Conservation (phyloP, 1,284 basidiomycete species). For the Cutaneotrichosporon sp. region DNA sequence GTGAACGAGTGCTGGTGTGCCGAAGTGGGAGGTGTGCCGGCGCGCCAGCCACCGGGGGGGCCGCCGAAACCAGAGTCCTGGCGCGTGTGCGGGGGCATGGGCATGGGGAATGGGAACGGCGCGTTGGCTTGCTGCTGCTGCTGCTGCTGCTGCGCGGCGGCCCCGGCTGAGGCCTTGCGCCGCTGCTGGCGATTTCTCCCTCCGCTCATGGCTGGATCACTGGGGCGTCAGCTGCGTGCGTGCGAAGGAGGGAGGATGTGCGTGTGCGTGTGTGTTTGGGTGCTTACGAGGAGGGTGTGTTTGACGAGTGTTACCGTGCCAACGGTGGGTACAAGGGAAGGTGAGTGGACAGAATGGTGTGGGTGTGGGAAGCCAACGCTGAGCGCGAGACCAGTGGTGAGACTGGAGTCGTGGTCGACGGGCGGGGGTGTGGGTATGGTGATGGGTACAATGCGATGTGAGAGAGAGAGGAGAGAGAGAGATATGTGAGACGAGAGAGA, state of each 20-base stretch:
- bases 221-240: neutral
- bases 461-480: too few species aligned
- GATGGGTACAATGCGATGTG: neutral
- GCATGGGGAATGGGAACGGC: conserved; percentile 5
- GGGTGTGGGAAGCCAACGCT: neutral
- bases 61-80: conserved; percentile 13
- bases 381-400: conserved; percentile 4
- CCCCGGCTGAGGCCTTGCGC: conserved; percentile 1
- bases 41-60: conserved; percentile 2
- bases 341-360: neutral
- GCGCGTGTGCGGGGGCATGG: conserved; percentile 10
- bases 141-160: neutral
- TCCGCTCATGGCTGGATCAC: neutral
- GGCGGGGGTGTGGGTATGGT: neutral
- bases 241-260: neutral
- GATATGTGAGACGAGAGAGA: neutral
- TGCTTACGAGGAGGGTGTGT: neutral
- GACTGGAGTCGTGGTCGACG: conserved; percentile 5
- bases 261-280: neutral
- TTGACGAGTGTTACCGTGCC: neutral
- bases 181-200: neutral
- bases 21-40: neutral
- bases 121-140: neutral
- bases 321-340: neutral
- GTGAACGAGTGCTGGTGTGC: conserved; percentile 2